Percentiles rank a stretch among this genome's conserved stretches.
phyloP scores from a whole-genome alignment of 768 basidiomycete species.

The Rhodocollybia butyracea region DNA sequence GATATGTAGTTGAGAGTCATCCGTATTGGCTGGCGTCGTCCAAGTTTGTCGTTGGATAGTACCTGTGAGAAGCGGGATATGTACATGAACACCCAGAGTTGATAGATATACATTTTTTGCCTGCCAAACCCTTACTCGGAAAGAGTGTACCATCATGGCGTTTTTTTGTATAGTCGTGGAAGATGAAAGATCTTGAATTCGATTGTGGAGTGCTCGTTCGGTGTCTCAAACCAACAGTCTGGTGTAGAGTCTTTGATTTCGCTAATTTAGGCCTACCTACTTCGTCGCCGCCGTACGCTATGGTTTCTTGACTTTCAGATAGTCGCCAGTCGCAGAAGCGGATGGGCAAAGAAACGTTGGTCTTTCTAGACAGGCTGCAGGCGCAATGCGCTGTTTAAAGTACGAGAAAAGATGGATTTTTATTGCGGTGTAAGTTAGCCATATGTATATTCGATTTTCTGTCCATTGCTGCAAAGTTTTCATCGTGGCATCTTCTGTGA shows the following conservation, averaged over 20 bases:
- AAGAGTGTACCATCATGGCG: constrained; percentile 57
- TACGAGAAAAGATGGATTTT: constrained; percentile 67
- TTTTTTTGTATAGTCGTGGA: constrained; percentile 43
- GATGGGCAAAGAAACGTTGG: constrained; percentile 53
- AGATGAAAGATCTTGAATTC: constrained; percentile 13
- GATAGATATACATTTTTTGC: constrained; percentile 63
- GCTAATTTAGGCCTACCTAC: too few relatives aligned
- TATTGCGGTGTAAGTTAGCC: constrained; percentile 50
- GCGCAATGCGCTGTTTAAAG: constrained; percentile 72
- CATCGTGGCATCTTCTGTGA: constrained; percentile 41
- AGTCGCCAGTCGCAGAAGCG: constrained; percentile 69
- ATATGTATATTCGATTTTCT: constrained; percentile 64
- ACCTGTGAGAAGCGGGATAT: constrained; percentile 37
- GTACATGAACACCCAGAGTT: neutral
- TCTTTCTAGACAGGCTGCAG: constrained; percentile 33
- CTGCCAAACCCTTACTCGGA: constrained; percentile 76
- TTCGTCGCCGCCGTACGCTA: constrained; percentile 85
- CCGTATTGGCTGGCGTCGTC: constrained; percentile 74
- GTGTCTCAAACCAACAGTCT: constrained; percentile 78
- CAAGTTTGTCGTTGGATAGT: constrained; percentile 71
- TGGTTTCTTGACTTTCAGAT: constrained; percentile 46
- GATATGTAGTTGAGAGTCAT: constrained; percentile 64
- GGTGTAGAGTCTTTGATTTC: too few relatives aligned
- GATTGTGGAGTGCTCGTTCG: constrained; percentile 48
- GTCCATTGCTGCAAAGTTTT: constrained; percentile 51